Conservation (phyloP, 495 filamentous ascomycete species). For the Aspergillus nanangensis region DNA sequence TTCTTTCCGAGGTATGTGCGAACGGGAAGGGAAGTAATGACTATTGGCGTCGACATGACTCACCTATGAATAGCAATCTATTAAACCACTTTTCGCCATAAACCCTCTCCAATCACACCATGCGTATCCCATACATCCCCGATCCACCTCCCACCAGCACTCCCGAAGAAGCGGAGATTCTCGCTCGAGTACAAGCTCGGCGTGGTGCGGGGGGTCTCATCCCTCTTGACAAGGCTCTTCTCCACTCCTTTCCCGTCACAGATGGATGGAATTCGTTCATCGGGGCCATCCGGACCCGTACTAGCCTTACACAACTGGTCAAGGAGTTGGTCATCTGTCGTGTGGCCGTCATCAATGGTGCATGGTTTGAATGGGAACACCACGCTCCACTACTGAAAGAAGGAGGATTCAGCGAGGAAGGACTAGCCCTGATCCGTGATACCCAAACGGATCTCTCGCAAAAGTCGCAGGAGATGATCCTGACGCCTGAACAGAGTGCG, state of each 20-base stretch:
- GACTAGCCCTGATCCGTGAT: slow-evolving; percentile 39
- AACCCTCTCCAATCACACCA: slow-evolving; percentile 25
- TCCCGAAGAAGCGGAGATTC: slow-evolving; percentile 47
- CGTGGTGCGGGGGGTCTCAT: slow-evolving; percentile 61
- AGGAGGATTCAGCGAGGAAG: slow-evolving; percentile 46
- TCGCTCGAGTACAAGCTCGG: slow-evolving; percentile 57
- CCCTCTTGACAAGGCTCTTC: slow-evolving; percentile 65
- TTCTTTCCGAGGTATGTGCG: no score
- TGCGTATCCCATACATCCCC: slow-evolving; percentile 69
- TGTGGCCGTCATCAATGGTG: slow-evolving; percentile 67
- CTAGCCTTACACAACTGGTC: slow-evolving; percentile 51
- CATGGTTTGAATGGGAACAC: slow-evolving; percentile 76
- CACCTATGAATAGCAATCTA: no score
- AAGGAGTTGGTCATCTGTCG: slow-evolving; percentile 72
- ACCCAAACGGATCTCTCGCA: slow-evolving; percentile 15
- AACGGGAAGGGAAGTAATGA: no score
- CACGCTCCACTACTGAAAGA: slow-evolving; percentile 61
- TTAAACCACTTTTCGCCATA: no score
- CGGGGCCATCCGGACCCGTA: slow-evolving; percentile 65
- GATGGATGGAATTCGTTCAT: slow-evolving; percentile 82
- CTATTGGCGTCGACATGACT: no score
- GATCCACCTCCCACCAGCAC: slow-evolving; percentile 48
- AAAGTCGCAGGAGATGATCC: slow-evolving; percentile 14
- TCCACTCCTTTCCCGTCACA: slow-evolving; percentile 68
- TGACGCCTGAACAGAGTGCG: slow-evolving; percentile 58